Base-by-base conservation (phyloP, 805 yeast genomes). In the Candida montana region DNA sequence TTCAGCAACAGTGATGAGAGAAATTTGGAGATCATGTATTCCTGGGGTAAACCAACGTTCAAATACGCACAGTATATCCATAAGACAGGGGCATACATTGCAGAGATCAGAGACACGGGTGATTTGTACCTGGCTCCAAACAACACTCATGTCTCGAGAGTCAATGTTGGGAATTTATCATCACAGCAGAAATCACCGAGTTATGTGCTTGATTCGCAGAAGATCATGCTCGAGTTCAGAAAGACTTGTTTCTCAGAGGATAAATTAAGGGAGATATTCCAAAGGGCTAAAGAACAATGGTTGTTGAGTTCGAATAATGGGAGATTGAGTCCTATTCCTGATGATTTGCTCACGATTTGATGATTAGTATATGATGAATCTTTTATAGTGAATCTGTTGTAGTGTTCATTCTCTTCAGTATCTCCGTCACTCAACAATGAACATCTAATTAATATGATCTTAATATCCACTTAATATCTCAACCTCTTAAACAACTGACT, bases 21-120 rank as follows among this genome's bases (percentile, higher is more conserved):
- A 5, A 68, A 67, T 19, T 76, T 85, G 52, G 89, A 86, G 34
- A 81, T 90, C 17, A 58, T 69, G 15, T 91, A 89, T 60, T 84
- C 95, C 16, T 91, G 98, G 98, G 98, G 98, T 2, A 75, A 71
- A 43, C 95, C 96, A 2, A 69, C 68, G 27, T 89, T 85, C 66
- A 77, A 81, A 54, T 84, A 77, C 60, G 88, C 87, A 1, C 99
- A 93, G 61, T 95, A 84, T 57, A 82, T 93, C 38, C 99, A 93
- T 59, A 74, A 71, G 44, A 79, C 95, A 0, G 99, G 99, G 2
- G 81, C 86, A 1, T 87, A 90, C 53, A 78, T 93, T 41, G 95
- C 93, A 2, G 97, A 91, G 61, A 69, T 91, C 26, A 69, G 90
- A 49, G 86, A 79, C 31, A 80, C 78, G 50, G 93, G 95, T 18